A percentile compares a stretch with the other conserved stretches of the same genome.
Evolutionary conservation across 1,284 basidiomycete species (phyloP).

Genomic region (Fistulina hepatica): DNA sequence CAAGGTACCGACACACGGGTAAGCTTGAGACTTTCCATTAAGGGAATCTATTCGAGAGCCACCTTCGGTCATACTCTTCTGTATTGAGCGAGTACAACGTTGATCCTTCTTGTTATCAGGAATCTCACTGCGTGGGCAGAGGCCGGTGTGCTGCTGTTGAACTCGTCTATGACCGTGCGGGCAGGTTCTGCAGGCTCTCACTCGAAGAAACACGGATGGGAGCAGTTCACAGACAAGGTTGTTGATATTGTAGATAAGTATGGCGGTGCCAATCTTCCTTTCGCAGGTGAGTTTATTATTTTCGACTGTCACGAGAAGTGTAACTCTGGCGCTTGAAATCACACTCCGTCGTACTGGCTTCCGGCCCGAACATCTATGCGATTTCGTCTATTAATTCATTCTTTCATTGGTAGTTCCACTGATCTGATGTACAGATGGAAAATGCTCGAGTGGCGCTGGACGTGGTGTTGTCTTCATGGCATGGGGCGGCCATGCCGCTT

Average conservation of each 20-base stretch:
- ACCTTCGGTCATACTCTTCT: no score
- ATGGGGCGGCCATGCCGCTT: slow-evolving; percentile 84
- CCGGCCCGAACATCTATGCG: no score
- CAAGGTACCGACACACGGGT: slow-evolving; percentile 77
- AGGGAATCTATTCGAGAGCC: slow-evolving; percentile 8
- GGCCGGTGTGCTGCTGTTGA: slow-evolving; percentile 85
- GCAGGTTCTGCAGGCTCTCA: slow-evolving; percentile 75
- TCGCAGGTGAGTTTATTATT: background rate
- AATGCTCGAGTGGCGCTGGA: slow-evolving; percentile 38
- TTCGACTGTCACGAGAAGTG: no score
- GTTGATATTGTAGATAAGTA: slow-evolving; percentile 62
- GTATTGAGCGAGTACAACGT: slow-evolving; percentile 12
- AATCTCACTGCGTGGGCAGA: slow-evolving; percentile 79
- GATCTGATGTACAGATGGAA: slow-evolving; percentile 26
- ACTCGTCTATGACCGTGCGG: slow-evolving; percentile 82
- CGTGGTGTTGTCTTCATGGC: slow-evolving; percentile 79
- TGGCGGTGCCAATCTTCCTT: slow-evolving; percentile 63
- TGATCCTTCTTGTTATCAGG: slow-evolving; percentile 29
- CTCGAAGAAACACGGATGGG: slow-evolving; percentile 72
- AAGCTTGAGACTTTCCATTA: slow-evolving; percentile 19
- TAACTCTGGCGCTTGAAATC: no score
- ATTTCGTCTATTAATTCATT: no score
- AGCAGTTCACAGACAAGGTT: slow-evolving; percentile 69
- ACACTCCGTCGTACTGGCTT: no score
- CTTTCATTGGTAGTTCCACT: slow-evolving; percentile 13